Evolutionary conservation across 1,284 basidiomycete species (phyloP).

Genomic region (Porogramme epimiltina): DNA sequence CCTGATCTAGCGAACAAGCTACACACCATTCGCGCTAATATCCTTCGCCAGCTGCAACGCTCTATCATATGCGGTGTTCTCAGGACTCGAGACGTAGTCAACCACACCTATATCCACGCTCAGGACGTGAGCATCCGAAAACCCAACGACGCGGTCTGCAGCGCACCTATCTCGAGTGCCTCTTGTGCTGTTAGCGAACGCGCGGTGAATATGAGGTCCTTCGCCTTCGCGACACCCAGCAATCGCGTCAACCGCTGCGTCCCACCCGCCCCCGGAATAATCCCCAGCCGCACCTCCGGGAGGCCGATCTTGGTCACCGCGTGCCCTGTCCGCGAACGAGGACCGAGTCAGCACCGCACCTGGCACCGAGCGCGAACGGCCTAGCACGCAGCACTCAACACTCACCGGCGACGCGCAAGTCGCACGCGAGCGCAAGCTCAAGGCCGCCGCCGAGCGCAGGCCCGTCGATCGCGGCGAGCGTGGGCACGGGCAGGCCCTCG

Average conservation of each 20-base stretch:
- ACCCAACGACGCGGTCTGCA: not conserved
- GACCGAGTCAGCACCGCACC: not conserved
- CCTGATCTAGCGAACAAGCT: not conserved
- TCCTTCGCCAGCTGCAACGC: conserved; percentile 65
- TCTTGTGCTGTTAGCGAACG: conserved; percentile 65
- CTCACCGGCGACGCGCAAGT: conserved; percentile 83
- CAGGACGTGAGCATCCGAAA: not conserved
- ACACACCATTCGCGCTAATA: conserved; percentile 72
- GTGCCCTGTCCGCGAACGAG: conserved; percentile 36
- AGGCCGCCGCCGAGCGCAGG: conserved; percentile 91
- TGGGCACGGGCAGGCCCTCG: conserved; percentile 83
- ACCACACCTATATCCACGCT: conserved; percentile 58
- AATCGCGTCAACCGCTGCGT: conserved; percentile 87
- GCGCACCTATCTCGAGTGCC: conserved; percentile 75
- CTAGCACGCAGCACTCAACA: not conserved
- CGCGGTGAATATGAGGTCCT: conserved; percentile 86
- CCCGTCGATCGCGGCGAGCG: conserved; percentile 91
- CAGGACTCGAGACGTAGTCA: conserved; percentile 72
- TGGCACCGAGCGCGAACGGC: not conserved
- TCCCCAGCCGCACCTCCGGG: conserved; percentile 85
- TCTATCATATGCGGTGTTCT: conserved; percentile 62
- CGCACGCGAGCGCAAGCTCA: conserved; percentile 86
- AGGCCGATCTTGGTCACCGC: conserved; percentile 79
- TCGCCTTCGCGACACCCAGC: conserved; percentile 81
- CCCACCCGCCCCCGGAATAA: conserved; percentile 95